Evolutionary conservation across 805 yeast species (phyloP), one percentile per base, ranked within the genome.

Genomic region (Wickerhamiella alocasiicola): DNA sequence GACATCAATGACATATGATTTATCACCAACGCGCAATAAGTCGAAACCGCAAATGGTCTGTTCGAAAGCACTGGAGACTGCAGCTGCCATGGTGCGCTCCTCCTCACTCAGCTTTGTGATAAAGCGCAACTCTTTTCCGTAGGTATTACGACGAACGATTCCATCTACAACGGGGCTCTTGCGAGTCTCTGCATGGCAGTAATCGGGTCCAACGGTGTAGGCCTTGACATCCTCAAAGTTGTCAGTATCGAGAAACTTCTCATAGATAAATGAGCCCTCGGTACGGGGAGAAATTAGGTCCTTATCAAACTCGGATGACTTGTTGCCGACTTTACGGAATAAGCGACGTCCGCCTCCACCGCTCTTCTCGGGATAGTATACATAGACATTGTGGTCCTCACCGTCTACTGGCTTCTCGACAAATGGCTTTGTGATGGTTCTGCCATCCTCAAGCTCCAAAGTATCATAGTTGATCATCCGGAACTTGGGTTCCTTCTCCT

Each of bases 161-260:
- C 99, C 99, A 63, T 91, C 99, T n/a, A 91, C 98, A 3, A 91
- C 98, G 1, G 99, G 99, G 0, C 95, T 84, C 59, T 91, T 91
- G 55, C 99, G 72, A 1, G 99, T 91, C 57, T 91, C 99, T 0
- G 98, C 99, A 60, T 91, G 99, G 57, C 98, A 91, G 55, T 72
- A 91, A 15, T 65, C 65, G 2, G 79, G 75, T 1, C 98, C 97
- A 3, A 91, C 97, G 1, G 99, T 91, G 59, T 91, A 91, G 0
- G 97, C 97, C 62, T 91, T 91, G 47, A 91, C 99, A 60, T 91
- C 99, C 63, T 91, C 98, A 55, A 85, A 87, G 57, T 91, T 91
- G 59, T 91, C 96, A 2, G 98, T 88, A 57, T 91, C 96, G 88
- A 91, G 85, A 53, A 91, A 91, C 60, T 81, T 70, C 61, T 91